A percentile compares a stretch with the other conserved stretches of the same genome.
Conservation (phyloP, 1,284 basidiomycete genomes). For the Papiliotrema fonsecae region DNA sequence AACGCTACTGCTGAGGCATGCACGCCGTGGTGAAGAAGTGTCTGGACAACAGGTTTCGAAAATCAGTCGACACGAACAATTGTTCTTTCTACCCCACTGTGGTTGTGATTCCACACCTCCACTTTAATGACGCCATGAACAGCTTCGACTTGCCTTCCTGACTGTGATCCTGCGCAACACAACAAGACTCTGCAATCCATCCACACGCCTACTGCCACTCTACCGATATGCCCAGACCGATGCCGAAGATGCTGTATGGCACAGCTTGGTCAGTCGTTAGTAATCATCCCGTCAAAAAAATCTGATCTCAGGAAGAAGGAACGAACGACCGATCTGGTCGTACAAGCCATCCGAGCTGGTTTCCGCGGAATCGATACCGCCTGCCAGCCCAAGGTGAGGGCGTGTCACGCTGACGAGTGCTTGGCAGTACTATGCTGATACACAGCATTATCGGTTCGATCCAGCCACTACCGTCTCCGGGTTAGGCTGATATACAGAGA, state of each 20-base stretch:
- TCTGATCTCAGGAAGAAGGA: conserved; percentile 60
- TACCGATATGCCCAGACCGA: conserved; percentile 1
- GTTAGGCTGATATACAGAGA: conserved; percentile 53
- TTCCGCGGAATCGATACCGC: conserved; percentile 78
- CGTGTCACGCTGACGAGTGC: neutral
- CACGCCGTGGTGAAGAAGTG: too few relatives aligned
- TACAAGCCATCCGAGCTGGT: conserved; percentile 65
- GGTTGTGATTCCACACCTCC: too few relatives aligned
- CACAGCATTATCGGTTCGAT: conserved; percentile 64
- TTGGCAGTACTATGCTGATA: conserved; percentile 14
- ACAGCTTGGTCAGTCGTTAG: conserved; percentile 56
- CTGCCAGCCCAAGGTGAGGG: conserved; percentile 60
- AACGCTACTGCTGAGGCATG: too few relatives aligned
- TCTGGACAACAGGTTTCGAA: too few relatives aligned
- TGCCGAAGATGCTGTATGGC: conserved; percentile 60
- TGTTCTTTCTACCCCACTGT: too few relatives aligned
- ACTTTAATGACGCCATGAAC: too few relatives aligned
- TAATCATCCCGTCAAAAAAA: neutral
- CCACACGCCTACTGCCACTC: neutral
- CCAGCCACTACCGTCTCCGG: neutral
- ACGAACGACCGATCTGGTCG: conserved; percentile 61
- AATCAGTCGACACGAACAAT: too few relatives aligned
- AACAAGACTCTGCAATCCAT: too few relatives aligned
- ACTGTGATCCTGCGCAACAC: too few relatives aligned
- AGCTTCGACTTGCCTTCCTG: too few relatives aligned